Base-by-base conservation (phyloP, 306 rosid genomes). In the Medicago ruthenica region DNA sequence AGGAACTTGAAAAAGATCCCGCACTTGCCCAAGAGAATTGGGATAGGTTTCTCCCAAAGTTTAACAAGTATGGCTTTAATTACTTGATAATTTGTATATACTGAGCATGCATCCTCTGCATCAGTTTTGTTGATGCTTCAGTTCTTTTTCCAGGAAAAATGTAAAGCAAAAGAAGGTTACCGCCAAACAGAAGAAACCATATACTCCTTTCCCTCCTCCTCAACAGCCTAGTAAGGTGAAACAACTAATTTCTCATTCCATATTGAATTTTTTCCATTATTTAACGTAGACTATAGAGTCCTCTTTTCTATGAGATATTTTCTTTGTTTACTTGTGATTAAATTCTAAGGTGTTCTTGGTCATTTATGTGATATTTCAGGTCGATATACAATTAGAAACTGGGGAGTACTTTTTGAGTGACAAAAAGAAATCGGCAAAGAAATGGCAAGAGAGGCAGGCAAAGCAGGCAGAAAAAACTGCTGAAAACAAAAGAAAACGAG, bases 1-100 rank as follows among this genome's bases (percentile, higher is more conserved):
- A 87, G 76, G 98, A 94, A 82, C 98, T 94, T 70, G 98, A 87
- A 77, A 94, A 90, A 82, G 89, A 94, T 85, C 98, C 97, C n/a
- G 84, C 90, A 22, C 90, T 94, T 53, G 95, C 90, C 6, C 22
- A 86, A 2, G 98, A 94, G 84, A 94, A 80, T 69, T 94, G 98
- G 98, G 97, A 92, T 77, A 86, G 98, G 82, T 95, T 95, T 89
- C 97, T 92, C 83, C 97, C 97, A 6, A 92, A 88, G 64, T 95
- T 92, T 82, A 92, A 92, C 69, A 95, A 89, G 98, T 95, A 92
- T 5, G 86, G 5, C 57, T 16, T 76, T 55, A 17, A 16, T 62
- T 63, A 16, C 60, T 74, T 57, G 36, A 54, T 71, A 73, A 10
- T 66, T n/a, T 83, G 17, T 61, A 31, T 41, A 53, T 81, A 13